phyloP scores from a whole-genome alignment of 345 rosid genomes.

The Hibiscus tridactylites region DNA sequence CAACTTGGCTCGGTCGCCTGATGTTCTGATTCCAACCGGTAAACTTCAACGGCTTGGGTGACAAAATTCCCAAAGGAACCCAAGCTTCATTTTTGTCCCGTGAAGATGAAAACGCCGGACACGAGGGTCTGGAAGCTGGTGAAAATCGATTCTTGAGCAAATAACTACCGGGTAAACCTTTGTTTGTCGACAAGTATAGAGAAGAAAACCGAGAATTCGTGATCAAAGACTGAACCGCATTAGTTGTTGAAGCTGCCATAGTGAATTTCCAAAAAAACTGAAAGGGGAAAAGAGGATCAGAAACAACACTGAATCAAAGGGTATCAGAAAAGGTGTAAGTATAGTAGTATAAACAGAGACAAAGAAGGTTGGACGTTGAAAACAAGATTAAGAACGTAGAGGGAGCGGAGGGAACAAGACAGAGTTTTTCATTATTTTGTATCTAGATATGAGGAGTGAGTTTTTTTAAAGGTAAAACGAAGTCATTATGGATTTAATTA shows the following conservation, averaged over 20 bases:
- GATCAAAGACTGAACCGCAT: conserved; percentile 17
- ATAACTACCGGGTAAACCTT: conserved; percentile 6
- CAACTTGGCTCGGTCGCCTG: conserved; percentile 17
- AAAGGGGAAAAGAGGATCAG: background rate
- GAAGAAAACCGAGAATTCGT: conserved; percentile 23
- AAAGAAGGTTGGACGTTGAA: conserved; percentile 8
- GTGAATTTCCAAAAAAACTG: background rate
- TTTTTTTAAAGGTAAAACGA: background rate
- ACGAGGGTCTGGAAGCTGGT: conserved; percentile 7
- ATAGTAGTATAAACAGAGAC: background rate
- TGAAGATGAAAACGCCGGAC: conserved; percentile 23
- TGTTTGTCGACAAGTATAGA: conserved; percentile 18
- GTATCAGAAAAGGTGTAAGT: background rate
- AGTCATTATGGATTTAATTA: background rate
- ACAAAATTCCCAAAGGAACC: background rate
- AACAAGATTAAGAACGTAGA: background rate
- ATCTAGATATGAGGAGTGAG: background rate
- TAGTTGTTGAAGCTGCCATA: conserved; percentile 25
- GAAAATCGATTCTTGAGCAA: conserved; percentile 16
- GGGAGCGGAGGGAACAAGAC: conserved; percentile 12
- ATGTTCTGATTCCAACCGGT: conserved; percentile 18
- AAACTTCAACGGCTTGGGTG: conserved; percentile 12
- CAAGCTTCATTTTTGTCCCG: conserved; percentile 11
- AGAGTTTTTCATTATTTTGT: background rate
- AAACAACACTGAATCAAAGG: background rate